Evolutionary conservation across 108 stramenopile genomes (phyloP).

Genomic region (Nitzschia sp.): DNA sequence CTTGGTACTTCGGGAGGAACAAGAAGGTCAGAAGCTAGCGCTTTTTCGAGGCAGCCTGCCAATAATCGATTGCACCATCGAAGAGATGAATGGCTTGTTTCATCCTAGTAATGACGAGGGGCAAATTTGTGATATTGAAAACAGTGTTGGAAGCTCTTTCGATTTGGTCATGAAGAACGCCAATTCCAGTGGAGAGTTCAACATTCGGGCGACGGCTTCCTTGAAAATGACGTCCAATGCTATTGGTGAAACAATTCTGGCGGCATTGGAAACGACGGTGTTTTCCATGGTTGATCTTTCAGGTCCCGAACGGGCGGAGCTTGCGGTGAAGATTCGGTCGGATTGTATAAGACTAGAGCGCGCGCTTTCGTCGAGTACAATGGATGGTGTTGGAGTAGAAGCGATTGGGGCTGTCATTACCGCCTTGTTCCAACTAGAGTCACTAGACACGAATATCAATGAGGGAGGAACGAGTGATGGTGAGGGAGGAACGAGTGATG

Average conservation of each 20-base stretch:
- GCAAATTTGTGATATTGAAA: slow-evolving; percentile 24
- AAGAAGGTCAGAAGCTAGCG: slow-evolving; percentile 14
- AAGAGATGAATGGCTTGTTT: slow-evolving; percentile 2
- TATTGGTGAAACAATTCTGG: slow-evolving; percentile 46
- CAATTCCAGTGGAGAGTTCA: neutral
- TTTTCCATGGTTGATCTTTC: neutral
- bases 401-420: slow-evolving; percentile 46
- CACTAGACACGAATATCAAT: slow-evolving; percentile 19
- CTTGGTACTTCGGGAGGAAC: slow-evolving; percentile 34
- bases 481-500: neutral
- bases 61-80: slow-evolving; percentile 46
- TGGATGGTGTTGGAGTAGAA: slow-evolving; percentile 40
- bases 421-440: slow-evolving; percentile 37
- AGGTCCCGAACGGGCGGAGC: neutral
- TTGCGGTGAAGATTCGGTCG: slow-evolving; percentile 50
- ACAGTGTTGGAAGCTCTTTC: slow-evolving; percentile 50
- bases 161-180: slow-evolving; percentile 33
- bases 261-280: slow-evolving; percentile 57
- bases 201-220: slow-evolving; percentile 28
- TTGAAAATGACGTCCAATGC: slow-evolving; percentile 31
- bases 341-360: slow-evolving; percentile 57
- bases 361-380: slow-evolving; percentile 1
- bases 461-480: neutral
- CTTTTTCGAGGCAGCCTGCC: slow-evolving; percentile 46
- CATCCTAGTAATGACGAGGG: neutral